Conservation (phyloP, 352 stramenopile genomes). For the Pythium oligandrum region DNA sequence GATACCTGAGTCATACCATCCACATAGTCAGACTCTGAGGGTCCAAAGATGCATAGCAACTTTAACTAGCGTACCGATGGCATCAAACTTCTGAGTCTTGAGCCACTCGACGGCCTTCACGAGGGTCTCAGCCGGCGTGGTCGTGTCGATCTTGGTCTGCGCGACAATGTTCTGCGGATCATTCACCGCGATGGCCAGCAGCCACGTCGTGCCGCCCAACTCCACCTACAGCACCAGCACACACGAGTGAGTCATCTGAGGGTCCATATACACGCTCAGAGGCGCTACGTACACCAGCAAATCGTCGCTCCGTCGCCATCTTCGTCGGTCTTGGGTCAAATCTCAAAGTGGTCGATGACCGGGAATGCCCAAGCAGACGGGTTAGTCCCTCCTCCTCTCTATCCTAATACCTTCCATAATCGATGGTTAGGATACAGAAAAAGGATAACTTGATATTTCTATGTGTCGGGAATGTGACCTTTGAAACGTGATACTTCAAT, state of each 20-base stretch:
- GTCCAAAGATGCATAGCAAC: slow-evolving; percentile 11
- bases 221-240: slow-evolving; percentile 63
- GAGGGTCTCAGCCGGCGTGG: slow-evolving; percentile 84
- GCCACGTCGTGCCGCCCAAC: slow-evolving; percentile 94
- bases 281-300: no score
- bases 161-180: slow-evolving; percentile 87
- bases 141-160: slow-evolving; percentile 79
- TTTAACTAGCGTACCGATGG: slow-evolving; percentile 35
- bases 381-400: no score
- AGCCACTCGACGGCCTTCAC: slow-evolving; percentile 77
- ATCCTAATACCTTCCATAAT: no score
- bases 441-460: no score
- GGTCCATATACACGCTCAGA: no score
- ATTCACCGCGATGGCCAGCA: slow-evolving; percentile 88
- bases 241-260: not conserved
- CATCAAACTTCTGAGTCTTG: slow-evolving; percentile 69
- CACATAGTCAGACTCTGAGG: not conserved
- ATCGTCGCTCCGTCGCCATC: no score
- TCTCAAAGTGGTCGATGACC: no score
- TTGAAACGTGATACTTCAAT: no score
- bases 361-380: no score
- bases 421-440: no score
- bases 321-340: no score
- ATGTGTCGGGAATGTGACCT: no score
- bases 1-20: slow-evolving; percentile 58